Evolutionary conservation across 352 stramenopile species (phyloP), one percentile per base, ranked within the genome.

Genomic region (Pythium rishiriense): DNA sequence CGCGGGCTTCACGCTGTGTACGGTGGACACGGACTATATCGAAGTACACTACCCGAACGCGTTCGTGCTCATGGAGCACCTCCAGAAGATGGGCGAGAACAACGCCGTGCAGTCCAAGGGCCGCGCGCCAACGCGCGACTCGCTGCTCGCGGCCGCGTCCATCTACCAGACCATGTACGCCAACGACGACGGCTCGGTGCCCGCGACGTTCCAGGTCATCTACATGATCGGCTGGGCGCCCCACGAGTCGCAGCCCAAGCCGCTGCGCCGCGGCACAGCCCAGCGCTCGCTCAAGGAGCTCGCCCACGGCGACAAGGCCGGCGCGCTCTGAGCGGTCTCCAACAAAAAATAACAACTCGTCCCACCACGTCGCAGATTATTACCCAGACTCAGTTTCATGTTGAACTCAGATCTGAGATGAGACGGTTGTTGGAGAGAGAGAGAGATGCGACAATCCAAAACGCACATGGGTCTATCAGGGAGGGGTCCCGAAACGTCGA

Each of bases 161-260:
- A 91, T 99, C 56, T 99, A 99, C 71, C 88, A 99, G 73, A 79
- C 91, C 46, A 93, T 97, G 79, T 97, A 96, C 65, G 91, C 81
- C 21, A 83, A 96, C 47, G 64, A 83, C 29, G 87, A 97, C 59
- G 91, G 88, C 9, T 85, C 83, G 3, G 84, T 99, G 15, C 85
- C 94, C n/a, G 96, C 95, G 12, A 98, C 96, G 0, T 98, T 98
- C 61, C 93, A 99, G 75, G 78, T 96, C 29, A 97, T 99, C 39
- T 99, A 98, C 81, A 97, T 98, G 62, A 99, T 99, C 75, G 97
- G 97, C 45, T 99, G 97, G 97, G 96, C 93, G 42, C 96, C 96
- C 12, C 89, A 99, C 76, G 81, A 89, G 24, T 98, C 90, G 31
- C 97, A 99, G 75, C 96, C 92, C 63, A 82, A 97, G 68, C 96